Percentiles rank a stretch among this genome's conserved stretches.
These are phyloP conservation scores for Collybiopsis luxurians DNA, from an alignment of 768 basidiomycete genomes.

Conservation along the genomic window DNA sequence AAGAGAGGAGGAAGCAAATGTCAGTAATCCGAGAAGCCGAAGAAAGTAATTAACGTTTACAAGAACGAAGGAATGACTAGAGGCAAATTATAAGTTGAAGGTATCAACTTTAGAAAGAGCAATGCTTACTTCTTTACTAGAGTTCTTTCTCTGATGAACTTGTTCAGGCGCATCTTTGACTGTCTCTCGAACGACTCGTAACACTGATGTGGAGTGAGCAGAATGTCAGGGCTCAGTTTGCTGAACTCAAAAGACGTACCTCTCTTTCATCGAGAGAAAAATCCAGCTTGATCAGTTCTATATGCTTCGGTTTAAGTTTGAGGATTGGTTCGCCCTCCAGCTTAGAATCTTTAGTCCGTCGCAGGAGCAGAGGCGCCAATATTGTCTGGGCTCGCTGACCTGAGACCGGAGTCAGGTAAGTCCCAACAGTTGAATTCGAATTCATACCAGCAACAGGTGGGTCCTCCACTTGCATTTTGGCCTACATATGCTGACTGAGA, in stretches of 20 bases:
- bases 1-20: neutral
- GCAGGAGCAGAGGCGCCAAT: constrained; percentile 62
- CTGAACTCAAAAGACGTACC: constrained; percentile 29
- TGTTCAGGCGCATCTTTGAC: constrained; percentile 53
- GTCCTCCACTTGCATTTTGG: constrained; percentile 50
- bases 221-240: neutral
- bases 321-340: constrained; percentile 70
- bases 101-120: neutral
- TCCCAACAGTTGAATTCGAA: neutral
- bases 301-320: constrained; percentile 56
- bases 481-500: constrained; percentile 27
- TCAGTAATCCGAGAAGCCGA: neutral
- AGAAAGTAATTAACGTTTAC: constrained; percentile 25
- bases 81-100: neutral
- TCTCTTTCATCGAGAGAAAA: constrained; percentile 68
- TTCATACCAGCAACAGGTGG: constrained; percentile 56
- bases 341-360: constrained; percentile 67
- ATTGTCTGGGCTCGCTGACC: constrained; percentile 66
- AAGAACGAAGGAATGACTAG: constrained; percentile 47
- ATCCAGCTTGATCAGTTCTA: constrained; percentile 56
- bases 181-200: constrained; percentile 57
- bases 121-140: constrained; percentile 65
- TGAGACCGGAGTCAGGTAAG: constrained; percentile 10
- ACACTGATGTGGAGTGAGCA: constrained; percentile 30
- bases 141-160: constrained; percentile 61